phyloP scores from a whole-genome alignment of 106 monocot genomes.

The Allium cepa region DNA sequence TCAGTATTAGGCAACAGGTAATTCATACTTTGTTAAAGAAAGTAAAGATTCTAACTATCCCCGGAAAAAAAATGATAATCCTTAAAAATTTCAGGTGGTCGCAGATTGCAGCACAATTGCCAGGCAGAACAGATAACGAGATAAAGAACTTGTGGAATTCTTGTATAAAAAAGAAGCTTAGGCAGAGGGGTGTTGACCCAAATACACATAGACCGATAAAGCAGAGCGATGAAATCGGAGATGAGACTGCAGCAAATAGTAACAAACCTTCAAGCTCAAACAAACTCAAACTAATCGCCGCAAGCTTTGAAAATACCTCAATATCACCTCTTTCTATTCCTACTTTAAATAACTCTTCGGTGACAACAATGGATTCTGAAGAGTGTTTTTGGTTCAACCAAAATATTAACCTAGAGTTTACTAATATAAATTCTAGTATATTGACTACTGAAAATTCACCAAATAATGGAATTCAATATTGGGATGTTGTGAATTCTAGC shows the following conservation, averaged over 20 bases:
- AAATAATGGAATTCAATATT: no score
- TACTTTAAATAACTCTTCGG: no score
- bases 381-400: no score
- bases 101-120: constrained; percentile 48
- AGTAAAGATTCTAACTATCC: background rate
- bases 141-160: constrained; percentile 58
- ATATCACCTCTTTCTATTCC: no score
- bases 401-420: no score
- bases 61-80: background rate
- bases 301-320: background rate
- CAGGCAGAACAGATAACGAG: constrained; percentile 56
- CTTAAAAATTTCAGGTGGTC: constrained; percentile 29
- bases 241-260: background rate
- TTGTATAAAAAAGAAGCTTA: constrained; percentile 49
- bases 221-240: constrained; percentile 7
- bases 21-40: background rate
- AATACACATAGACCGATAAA: constrained; percentile 41
- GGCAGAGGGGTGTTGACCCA: constrained; percentile 47
- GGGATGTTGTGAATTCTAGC: no score
- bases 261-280: constrained; percentile 2
- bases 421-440: no score
- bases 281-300: background rate
- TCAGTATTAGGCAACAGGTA: constrained; percentile 50
- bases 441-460: no score
- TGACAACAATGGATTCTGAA: no score